Evolutionary conservation across 2,329 filamentous ascomycete genomes (phyloP), one percentile per base, ranked within the genome.

Genomic region (Pseudopyricularia cyperi): DNA sequence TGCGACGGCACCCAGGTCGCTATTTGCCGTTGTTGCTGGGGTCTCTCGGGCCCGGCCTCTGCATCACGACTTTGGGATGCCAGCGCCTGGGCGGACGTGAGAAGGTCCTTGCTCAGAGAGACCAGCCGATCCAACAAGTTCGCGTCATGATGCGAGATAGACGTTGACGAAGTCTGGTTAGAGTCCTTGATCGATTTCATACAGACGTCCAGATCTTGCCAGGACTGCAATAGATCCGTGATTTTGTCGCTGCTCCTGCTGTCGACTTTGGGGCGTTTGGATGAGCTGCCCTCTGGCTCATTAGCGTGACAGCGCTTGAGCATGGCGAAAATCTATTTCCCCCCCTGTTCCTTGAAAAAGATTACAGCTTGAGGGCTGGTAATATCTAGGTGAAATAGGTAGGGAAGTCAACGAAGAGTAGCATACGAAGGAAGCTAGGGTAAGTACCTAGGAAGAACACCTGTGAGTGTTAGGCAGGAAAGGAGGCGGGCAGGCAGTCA

Each of bases 131-230:
- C 54, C 48, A 56, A 64, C 55, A 53, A 62, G 17, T 12, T 28
- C 11, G 47, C 17, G 12, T 49, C 47, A n/a, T 6, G 15, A 34
- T 15, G n/a, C 46, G 22, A 19, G 26, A 14, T 32, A 15, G 26
- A n/a, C 26, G 46, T 17, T 7, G 24, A 7, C 30, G n/a, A 28
- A 17, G 3, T 34, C 24, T 44, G 52, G 15, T 4, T 24, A 15
- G 9, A 14, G 8, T 60, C 52, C 48, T 65, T 66, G 8, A 72
- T 56, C 9, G 63, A 59, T 32, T 68, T 61, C 3, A 71, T 62
- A 51, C 66, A 67, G 46, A 62, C 59, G 11, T 70, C 61, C 15
- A 75, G 58, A 35, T 66, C 64, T 53, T 72, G 63, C 12, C 66
- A 66, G 55, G 12, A 44, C 24, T 44, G 39, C 22, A 44, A 26